Conservation (phyloP, 2,329 filamentous ascomycete genomes). For the Verticillium klebahnii region DNA sequence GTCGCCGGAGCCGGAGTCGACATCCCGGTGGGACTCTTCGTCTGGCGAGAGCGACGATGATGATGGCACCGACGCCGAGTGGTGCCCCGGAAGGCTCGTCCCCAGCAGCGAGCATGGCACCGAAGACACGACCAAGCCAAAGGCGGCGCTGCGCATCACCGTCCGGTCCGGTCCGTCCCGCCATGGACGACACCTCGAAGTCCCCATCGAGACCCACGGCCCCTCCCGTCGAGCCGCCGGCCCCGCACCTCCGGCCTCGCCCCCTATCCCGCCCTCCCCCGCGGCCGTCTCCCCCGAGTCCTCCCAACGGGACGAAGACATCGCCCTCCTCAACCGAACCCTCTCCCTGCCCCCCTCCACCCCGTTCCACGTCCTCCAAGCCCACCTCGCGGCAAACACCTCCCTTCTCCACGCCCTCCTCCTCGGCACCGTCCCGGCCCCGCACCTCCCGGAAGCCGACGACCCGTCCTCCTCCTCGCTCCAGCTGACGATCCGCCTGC, state of each 20-base stretch:
- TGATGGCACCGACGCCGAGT: background rate
- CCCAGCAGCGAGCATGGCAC: background rate
- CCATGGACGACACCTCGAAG: background rate
- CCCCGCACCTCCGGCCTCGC: background rate
- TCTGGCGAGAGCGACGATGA: background rate
- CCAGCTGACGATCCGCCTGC: background rate
- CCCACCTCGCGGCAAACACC: slow-evolving; percentile 14
- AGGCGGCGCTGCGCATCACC: background rate
- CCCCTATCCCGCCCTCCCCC: too few relatives aligned
- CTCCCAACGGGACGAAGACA: background rate
- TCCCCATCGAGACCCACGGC: background rate
- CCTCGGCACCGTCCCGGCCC: slow-evolving; percentile 5
- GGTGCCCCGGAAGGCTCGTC: background rate
- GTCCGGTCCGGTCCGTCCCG: background rate
- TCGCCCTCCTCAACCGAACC: slow-evolving; percentile 7
- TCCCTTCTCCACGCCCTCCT: slow-evolving; percentile 16
- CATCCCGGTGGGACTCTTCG: background rate
- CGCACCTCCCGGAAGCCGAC: background rate
- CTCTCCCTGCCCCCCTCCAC: slow-evolving; percentile 8
- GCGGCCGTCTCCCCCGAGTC: background rate
- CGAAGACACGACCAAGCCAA: background rate
- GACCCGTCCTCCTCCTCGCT: background rate
- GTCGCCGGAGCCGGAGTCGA: background rate
- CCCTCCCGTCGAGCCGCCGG: slow-evolving; percentile 3
- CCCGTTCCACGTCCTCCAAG: slow-evolving; percentile 6